Evolutionary conservation across 371 early-diverging fungal species (phyloP), one percentile per base, ranked within the genome.

Genomic region (Mortierella sp.): DNA sequence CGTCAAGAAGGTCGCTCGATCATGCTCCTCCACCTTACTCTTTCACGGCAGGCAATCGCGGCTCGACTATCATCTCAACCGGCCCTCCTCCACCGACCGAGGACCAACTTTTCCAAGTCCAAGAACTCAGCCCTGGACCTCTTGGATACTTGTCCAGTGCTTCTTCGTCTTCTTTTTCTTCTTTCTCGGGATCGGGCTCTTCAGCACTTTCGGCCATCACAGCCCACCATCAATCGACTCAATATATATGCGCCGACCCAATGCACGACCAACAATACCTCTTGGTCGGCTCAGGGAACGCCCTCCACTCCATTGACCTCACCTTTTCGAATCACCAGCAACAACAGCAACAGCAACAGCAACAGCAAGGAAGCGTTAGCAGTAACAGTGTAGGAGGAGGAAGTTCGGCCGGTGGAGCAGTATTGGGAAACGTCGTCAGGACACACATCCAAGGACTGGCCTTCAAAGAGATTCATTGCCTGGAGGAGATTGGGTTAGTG

Each of bases 181-280:
- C 57, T 24, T 42, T 24, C n/a, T 45, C 48, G 31, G 45, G 50
- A 45, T 8, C 73, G 73, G 45, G 50, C 73, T 72, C 75, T 44
- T 48, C 65, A 16, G 9, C 65, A 3, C 38, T 65, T 21, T 65
- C 65, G 38, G 34, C 38, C 38, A 7, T 65, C 65, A 38, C 65
- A 65, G 65, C 65, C 65, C 72, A 45, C 58, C 60, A 42, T 34
- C 55, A 58, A 47, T 72, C 57, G 31, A 44, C 21, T 48, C 81
- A 76, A 16, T 80, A 77, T 28, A 75, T 85, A 4, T 81, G 86
- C 55, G 86, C 86, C 11, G 72, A 81, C 52, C 82, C 86, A 19
- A 85, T 85, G 86, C 86, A 85, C 47, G 86, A 85, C 48, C 86
- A 85, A 55, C 86, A 85, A 60, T 85, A 85, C 50, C 82, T 85